Base-by-base conservation (phyloP, 1,139 yeast species). In the Taphrina confusa region DNA sequence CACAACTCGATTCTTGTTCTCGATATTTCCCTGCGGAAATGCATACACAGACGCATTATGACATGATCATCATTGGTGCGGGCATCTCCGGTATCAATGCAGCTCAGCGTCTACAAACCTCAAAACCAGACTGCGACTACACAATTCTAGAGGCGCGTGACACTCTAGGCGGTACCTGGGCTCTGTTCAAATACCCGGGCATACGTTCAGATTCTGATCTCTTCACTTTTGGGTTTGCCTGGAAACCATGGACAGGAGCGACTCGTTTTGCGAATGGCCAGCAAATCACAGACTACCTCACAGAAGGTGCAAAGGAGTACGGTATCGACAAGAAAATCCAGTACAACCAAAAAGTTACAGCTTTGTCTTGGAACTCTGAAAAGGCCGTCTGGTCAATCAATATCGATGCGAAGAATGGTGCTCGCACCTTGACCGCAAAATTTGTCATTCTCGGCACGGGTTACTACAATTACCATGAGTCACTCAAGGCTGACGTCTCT, bases 101-200 rank as follows among this genome's bases (percentile, higher is more conserved):
- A 33, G 79, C 79, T 33, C 77, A 80, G 0, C 68, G 79, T 50
- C 69, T 76, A 65, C 75, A 75, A 65, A 68, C 70, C 5, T 71
- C 74, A 69, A 67, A 75, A 45, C 72, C 72, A 54, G 67, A 73
- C 1, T 52, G 57, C 45, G 31, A 36, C 22, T 52, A 52, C 31
- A 66, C 77, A 52, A 72, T 76, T 61, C 70, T 77, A 8, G 80
- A 76, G 49, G 69, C 72, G 34, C 74, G 76, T 63, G 57, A 63
- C 22, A 66, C 68, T 23, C 68, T 76, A 56, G 80, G 80, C 64
- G 80, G 77, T 65, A 76, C 76, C 65, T 76, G 79, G 81, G 69
- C 79, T 65, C 72, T 73, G 63, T 76, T 76, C 68, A 74, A 75
- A 66, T 76, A 75, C 65, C 58, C 40, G 23, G 57, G 49, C 56